Evolutionary conservation across 108 stramenopile species (phyloP), one percentile per base, ranked within the genome.

Genomic region (Cyclotella cryptica): DNA sequence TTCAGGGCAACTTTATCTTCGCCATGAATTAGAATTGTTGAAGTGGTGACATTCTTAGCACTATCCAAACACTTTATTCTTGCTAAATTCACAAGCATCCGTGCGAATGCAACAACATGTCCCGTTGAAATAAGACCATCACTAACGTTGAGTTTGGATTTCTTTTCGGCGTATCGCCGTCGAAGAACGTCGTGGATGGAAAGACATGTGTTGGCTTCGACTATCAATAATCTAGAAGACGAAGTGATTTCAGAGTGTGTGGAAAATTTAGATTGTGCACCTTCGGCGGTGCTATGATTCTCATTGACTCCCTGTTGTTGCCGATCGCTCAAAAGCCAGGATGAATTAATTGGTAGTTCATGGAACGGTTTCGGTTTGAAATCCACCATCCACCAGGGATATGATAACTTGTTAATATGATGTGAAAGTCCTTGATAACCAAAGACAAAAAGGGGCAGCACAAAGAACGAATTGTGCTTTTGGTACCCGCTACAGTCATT

Each of bases 401-500:
- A 13, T 13, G 14, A 17, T 11, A 24, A 66, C 43, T 46, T 35
- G 22, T 13, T 13, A 13, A 11, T 0, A 13, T 40, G 44, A 5
- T 26, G 6, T 2, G 35, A 35, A 35, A 35, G 35, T 35, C 35
- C 42, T 26, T 35, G 22, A 58, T 19, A 22, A n/a, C 40, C 44
- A 15, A 43, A 43, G 44, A n/a, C 8, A 44, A 52, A 40, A 26
- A 71, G 19, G 8, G 69, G 69, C 11, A 71, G 55, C 19, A 71
- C 53, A 42, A 58, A 40, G 22, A 71, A 71, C 0, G 54, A 24
- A 10, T 24, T 29, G 21, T 68, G 10, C 17, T 41, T 22, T 28
- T 47, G 14, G 9, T 26, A 44, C 45, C 45, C 43, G 3, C 13
- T 6, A n/a, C 30, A 9, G 29, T 30, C 52, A 24, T 53, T 69